phyloP scores from a whole-genome alignment of 495 filamentous ascomycete genomes.

The Annulohypoxylon moriforme region DNA sequence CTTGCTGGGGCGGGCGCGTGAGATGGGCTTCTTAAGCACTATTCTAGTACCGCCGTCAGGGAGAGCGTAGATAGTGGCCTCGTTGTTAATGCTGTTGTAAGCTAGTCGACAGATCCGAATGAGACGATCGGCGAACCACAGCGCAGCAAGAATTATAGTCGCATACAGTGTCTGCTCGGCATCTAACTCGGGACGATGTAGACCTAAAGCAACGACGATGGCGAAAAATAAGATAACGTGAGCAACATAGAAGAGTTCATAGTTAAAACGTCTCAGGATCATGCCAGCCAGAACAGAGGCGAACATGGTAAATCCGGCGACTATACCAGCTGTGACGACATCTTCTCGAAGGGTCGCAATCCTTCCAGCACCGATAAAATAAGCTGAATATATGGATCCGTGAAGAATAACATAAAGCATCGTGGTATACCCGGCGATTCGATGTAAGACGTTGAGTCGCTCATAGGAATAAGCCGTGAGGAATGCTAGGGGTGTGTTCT shows the following conservation, averaged over 20 bases:
- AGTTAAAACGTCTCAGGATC: constrained; percentile 59
- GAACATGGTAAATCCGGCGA: constrained; percentile 60
- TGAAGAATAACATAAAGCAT: constrained; percentile 60
- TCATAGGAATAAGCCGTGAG: constrained; percentile 71
- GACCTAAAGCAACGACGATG: constrained; percentile 60
- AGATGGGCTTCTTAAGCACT: constrained; percentile 60
- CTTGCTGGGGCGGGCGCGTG: constrained; percentile 63
- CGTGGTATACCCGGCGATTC: constrained; percentile 66
- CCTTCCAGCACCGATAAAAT: constrained; percentile 47
- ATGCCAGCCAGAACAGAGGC: constrained; percentile 53
- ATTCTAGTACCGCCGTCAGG: constrained; percentile 67
- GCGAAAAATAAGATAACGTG: constrained; percentile 65
- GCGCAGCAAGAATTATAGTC: constrained; percentile 55
- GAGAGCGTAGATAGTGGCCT: constrained; percentile 65
- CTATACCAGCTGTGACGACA: constrained; percentile 58
- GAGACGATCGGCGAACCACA: constrained; percentile 66
- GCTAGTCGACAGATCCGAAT: constrained; percentile 59
- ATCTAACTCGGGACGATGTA: constrained; percentile 64
- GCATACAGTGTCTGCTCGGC: constrained; percentile 54
- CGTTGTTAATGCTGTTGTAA: constrained; percentile 66
- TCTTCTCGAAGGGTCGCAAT: constrained; percentile 50
- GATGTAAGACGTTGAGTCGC: constrained; percentile 68
- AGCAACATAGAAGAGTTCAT: constrained; percentile 69
- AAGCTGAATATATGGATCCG: constrained; percentile 54
- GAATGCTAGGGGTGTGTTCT: constrained; percentile 69